Evolutionary conservation across 2,329 filamentous ascomycete species (phyloP).

Genomic region (Xylaria sp.): DNA sequence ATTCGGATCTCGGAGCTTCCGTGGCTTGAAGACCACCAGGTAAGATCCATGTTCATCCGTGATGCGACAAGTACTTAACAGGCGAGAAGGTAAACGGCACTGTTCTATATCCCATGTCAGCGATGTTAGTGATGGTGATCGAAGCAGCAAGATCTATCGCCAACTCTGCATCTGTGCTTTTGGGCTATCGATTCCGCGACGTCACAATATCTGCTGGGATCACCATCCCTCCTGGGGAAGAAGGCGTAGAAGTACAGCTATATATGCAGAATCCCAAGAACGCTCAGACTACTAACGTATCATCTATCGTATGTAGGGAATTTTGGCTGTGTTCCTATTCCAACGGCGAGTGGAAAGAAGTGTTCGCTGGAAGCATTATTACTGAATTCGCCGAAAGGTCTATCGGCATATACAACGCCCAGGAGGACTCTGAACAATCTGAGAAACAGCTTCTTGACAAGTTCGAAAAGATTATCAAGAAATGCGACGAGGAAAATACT

Average conservation of each 20-base stretch:
- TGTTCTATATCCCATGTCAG: background rate
- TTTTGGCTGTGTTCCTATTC: background rate
- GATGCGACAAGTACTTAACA: background rate
- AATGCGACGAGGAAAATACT: background rate
- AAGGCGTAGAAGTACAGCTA: background rate
- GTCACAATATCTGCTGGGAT: background rate
- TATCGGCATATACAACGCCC: background rate
- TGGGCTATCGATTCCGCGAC: background rate
- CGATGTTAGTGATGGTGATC: background rate
- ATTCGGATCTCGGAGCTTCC: constrained; percentile 48
- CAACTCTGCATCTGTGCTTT: background rate
- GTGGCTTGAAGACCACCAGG: constrained; percentile 52
- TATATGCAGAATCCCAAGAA: background rate
- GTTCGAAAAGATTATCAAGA: background rate
- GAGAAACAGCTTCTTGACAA: background rate
- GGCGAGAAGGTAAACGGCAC: background rate
- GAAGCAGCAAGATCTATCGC: background rate
- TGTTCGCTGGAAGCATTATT: background rate
- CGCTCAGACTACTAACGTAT: background rate
- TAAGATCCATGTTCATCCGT: background rate
- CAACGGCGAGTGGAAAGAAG: background rate
- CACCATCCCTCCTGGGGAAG: background rate
- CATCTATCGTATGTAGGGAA: background rate
- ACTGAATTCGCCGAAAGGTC: background rate
- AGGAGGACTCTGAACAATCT: background rate